phyloP scores from a whole-genome alignment of 1,284 basidiomycete species.

The Earliella scabrosa region DNA sequence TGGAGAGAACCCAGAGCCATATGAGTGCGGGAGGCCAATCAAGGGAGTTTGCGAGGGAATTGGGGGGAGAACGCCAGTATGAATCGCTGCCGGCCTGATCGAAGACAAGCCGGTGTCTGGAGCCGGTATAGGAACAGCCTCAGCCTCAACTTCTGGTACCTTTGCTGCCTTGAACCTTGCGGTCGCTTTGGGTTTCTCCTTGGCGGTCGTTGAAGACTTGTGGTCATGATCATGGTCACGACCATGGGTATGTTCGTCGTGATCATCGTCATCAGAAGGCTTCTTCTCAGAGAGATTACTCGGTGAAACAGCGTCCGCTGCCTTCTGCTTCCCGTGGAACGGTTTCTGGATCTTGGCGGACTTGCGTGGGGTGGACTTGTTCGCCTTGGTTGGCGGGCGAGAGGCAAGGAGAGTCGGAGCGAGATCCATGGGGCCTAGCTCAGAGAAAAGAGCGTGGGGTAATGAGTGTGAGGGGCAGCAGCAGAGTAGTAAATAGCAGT shows the following conservation, averaged over 20 bases:
- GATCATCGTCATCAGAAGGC: slow-evolving; percentile 7
- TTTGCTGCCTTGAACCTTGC: slow-evolving; percentile 26
- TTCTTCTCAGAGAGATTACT: background rate
- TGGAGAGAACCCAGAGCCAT: slow-evolving; percentile 30
- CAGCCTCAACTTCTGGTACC: slow-evolving; percentile 38
- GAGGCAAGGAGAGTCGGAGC: slow-evolving; percentile 6
- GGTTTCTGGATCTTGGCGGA: slow-evolving; percentile 2
- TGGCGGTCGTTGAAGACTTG: slow-evolving; percentile 23
- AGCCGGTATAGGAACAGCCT: slow-evolving; percentile 57
- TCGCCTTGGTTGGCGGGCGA: background rate
- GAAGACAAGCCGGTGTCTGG: slow-evolving; percentile 49
- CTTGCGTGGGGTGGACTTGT: background rate
- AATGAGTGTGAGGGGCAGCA: slow-evolving; percentile 11
- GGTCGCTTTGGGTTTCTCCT: slow-evolving; percentile 31
- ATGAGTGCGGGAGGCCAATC: slow-evolving; percentile 2
- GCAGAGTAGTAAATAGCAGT: background rate
- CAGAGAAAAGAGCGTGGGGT: slow-evolving; percentile 21
- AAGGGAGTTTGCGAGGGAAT: slow-evolving; percentile 20
- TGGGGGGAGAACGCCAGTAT: slow-evolving; percentile 33
- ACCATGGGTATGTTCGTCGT: too few species aligned
- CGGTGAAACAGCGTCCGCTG: background rate
- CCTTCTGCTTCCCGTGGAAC: slow-evolving; percentile 2
- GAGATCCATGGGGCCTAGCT: slow-evolving; percentile 16
- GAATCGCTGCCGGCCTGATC: slow-evolving; percentile 18
- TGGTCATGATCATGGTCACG: too few species aligned